These are phyloP conservation scores for Tilletia indica DNA, from an alignment of 1,284 basidiomycete genomes.

Conservation along the genomic window DNA sequence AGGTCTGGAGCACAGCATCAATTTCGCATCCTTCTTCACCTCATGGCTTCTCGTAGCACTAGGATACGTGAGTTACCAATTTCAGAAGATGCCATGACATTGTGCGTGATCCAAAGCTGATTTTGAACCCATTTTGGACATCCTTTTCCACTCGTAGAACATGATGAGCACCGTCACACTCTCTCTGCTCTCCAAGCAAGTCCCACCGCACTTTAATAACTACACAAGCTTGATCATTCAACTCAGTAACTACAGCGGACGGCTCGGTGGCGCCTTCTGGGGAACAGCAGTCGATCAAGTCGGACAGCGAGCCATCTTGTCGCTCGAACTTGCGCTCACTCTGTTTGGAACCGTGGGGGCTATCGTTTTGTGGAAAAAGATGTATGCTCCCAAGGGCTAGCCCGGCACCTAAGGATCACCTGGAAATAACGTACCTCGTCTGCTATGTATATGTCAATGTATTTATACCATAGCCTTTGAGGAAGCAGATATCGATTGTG, in stretches of 20 bases:
- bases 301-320: constrained; percentile 34
- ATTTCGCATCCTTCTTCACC: constrained; percentile 36
- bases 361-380: constrained; percentile 35
- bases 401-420: too few relatives aligned
- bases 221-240: constrained; percentile 34
- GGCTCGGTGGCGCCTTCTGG: constrained; percentile 33
- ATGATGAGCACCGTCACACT: constrained; percentile 36
- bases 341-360: constrained; percentile 32
- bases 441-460: too few relatives aligned
- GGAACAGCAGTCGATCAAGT: constrained; percentile 35
- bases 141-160: constrained; percentile 19
- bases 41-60: constrained; percentile 34
- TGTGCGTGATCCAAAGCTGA: too few relatives aligned
- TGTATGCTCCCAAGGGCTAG: constrained; percentile 31
- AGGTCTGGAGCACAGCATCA: constrained; percentile 24
- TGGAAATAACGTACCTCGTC: too few relatives aligned
- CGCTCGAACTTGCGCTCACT: constrained; percentile 32
- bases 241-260: constrained; percentile 34
- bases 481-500: too few relatives aligned
- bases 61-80: constrained; percentile 20
- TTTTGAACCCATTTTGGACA: background rate
- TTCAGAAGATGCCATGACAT: background rate
- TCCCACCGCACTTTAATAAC: constrained; percentile 36
- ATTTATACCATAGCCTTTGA: too few relatives aligned
- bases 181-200: constrained; percentile 33